phyloP scores from a whole-genome alignment of 768 basidiomycete species.

The Neoboletus brunneissimus region DNA sequence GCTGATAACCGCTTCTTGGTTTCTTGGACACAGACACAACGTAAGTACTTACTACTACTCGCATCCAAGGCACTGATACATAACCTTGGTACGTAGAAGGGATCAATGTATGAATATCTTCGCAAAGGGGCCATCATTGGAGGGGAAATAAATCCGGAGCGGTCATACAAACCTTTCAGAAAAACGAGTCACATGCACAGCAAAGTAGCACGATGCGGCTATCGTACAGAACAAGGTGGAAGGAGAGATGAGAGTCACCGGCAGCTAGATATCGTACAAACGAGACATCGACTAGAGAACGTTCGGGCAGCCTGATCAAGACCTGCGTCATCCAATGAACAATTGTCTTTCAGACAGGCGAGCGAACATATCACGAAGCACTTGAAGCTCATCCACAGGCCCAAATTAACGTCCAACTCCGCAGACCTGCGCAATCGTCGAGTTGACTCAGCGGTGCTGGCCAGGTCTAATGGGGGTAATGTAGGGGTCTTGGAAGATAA shows the following conservation, averaged over 20 bases:
- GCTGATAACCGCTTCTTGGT: no score
- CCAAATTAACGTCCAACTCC: background rate
- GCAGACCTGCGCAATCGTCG: background rate
- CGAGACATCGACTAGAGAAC: no score
- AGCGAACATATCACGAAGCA: background rate
- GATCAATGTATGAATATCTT: background rate
- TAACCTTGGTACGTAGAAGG: background rate
- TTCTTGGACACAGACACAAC: no score
- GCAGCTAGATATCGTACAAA: background rate
- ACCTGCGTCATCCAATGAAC: background rate
- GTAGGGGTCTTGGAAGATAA: slow-evolving; percentile 17
- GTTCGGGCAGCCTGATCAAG: background rate
- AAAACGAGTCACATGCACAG: background rate
- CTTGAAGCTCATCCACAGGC: background rate
- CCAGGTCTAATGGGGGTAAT: background rate
- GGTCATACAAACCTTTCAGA: background rate
- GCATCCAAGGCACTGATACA: no score
- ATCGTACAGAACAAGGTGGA: background rate
- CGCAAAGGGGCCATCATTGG: background rate
- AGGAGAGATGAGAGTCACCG: no score
- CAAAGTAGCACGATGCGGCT: background rate
- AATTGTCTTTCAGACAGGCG: background rate
- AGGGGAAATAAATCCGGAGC: no score
- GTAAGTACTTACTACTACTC: no score
- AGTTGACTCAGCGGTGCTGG: slow-evolving; percentile 3